Evolutionary conservation across 2,329 filamentous ascomycete genomes (phyloP).

Genomic region (Chaetomiaceae sp.): DNA sequence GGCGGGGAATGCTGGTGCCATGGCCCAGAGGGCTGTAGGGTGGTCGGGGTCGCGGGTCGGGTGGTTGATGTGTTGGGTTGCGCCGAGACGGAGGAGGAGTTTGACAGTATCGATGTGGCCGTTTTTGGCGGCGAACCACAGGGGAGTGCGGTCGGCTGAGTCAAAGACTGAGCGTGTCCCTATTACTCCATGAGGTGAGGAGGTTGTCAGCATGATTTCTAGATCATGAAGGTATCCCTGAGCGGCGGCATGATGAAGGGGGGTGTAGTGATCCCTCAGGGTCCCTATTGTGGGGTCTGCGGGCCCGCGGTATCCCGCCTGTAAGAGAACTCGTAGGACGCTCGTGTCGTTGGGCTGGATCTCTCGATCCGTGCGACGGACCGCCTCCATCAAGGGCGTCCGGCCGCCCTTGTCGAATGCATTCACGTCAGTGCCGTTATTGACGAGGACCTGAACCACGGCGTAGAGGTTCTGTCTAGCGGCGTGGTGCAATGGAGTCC

Average conservation of each 20-base stretch:
- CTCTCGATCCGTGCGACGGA: constrained; percentile 9
- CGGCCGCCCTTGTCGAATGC: neutral
- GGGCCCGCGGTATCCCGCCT: neutral
- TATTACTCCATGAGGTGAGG: neutral
- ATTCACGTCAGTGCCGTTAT: constrained; percentile 6
- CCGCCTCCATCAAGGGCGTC: constrained; percentile 13
- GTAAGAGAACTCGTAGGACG: constrained; percentile 5
- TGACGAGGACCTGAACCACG: constrained; percentile 7
- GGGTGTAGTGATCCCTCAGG: neutral
- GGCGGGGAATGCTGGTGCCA: too few species aligned
- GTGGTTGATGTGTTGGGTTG: neutral
- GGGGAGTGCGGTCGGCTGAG: neutral
- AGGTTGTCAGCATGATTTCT: neutral
- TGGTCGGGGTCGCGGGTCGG: neutral
- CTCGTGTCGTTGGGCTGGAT: constrained; percentile 5
- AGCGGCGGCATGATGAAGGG: constrained; percentile 10
- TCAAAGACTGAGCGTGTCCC: constrained; percentile 2
- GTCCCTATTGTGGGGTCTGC: constrained; percentile 1
- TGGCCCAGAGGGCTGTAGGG: constrained; percentile 14
- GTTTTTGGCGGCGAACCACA: constrained; percentile 14
- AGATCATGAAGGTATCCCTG: constrained; percentile 6
- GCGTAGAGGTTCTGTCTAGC: constrained; percentile 2
- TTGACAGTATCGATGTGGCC: constrained; percentile 7
- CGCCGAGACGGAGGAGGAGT: neutral
- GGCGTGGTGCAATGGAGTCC: constrained; percentile 6